phyloP scores from a whole-genome alignment of 257 asterid genomes.

The Catharanthus roseus region DNA sequence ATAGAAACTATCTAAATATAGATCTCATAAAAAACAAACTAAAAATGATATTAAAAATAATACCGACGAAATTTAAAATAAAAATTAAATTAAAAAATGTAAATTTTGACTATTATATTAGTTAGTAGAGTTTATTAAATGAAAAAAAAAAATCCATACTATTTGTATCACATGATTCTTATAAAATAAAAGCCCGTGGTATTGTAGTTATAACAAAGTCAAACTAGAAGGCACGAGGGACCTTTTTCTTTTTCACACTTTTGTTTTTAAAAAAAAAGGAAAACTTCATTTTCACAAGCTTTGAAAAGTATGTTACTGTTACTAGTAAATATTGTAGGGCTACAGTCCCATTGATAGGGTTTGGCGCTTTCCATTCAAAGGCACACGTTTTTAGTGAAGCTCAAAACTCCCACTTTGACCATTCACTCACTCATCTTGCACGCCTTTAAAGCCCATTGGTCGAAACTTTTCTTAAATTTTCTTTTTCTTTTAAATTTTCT shows the following conservation, averaged over 20 bases:
- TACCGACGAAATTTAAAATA: no score
- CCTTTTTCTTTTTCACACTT: background rate
- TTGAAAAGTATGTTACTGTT: background rate
- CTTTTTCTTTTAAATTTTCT: no score
- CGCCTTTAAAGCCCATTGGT: background rate
- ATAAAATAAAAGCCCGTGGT: no score
- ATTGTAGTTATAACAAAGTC: background rate
- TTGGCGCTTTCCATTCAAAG: background rate
- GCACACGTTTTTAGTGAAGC: conserved; percentile 2
- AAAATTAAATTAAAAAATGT: no score
- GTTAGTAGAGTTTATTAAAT: no score
- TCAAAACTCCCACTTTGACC: background rate
- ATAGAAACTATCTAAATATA: no score
- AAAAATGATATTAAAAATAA: no score
- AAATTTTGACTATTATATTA: no score
- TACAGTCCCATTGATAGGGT: background rate
- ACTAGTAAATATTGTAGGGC: background rate
- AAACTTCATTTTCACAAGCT: background rate
- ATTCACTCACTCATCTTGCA: background rate
- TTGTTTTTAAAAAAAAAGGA: background rate
- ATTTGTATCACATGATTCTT: no score
- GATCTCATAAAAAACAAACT: no score
- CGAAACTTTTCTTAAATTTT: background rate
- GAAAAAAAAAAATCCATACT: no score
- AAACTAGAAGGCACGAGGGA: background rate